phyloP scores from a whole-genome alignment of 2,329 filamentous ascomycete species.

The Cryphonectria nitschkei region DNA sequence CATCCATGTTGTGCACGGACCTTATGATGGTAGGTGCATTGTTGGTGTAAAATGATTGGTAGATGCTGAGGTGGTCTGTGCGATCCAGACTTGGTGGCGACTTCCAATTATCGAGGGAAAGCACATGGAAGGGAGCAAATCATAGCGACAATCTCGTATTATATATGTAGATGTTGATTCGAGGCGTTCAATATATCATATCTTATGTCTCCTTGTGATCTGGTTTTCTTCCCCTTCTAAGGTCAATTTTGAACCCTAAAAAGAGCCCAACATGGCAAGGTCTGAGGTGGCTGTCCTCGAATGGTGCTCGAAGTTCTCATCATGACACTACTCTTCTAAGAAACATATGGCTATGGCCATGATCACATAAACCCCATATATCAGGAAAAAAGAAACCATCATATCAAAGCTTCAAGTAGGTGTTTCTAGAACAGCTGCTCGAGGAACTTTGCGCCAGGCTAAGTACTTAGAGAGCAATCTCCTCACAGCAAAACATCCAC shows the following conservation, averaged over 20 bases:
- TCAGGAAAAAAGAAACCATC: too few relatives aligned
- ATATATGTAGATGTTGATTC: too few relatives aligned
- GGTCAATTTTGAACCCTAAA: background rate
- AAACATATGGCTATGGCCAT: background rate
- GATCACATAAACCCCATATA: too few relatives aligned
- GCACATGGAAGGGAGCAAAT: background rate
- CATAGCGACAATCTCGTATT: too few relatives aligned
- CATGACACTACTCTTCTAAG: background rate
- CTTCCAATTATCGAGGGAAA: background rate
- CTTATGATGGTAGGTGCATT: background rate
- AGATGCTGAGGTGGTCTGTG: background rate
- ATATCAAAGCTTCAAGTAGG: too few relatives aligned
- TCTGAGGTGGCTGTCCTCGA: background rate
- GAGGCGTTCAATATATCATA: too few relatives aligned
- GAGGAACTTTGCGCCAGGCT: background rate
- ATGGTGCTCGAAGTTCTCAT: background rate
- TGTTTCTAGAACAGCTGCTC: background rate
- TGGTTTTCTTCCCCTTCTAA: background rate
- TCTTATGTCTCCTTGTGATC: too few relatives aligned
- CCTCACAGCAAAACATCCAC: background rate
- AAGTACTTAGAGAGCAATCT: background rate
- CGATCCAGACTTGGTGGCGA: background rate
- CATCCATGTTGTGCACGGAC: slow-evolving; percentile 9
- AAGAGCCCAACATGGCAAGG: background rate
- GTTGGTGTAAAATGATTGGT: slow-evolving; percentile 11